Evolutionary conservation across 805 yeast species (phyloP), one percentile per base, ranked within the genome.

Genomic region (Wickerhamomyces alni): DNA sequence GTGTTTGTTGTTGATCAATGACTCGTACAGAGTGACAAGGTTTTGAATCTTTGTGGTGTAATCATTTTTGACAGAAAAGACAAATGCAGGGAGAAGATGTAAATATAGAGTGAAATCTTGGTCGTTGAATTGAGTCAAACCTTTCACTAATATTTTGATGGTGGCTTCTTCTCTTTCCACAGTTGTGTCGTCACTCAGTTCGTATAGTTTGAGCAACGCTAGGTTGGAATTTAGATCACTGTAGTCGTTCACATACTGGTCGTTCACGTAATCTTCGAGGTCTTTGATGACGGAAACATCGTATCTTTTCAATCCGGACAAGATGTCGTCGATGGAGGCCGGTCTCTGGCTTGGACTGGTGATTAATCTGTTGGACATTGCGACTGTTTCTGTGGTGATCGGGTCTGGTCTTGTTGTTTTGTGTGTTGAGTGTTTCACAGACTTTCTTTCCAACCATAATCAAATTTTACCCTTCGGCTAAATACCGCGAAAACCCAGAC

Each of bases 141-240:
- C 70, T 45, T 67, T 63, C 35, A 66, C 46, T 19, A 71, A 59
- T 25, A 65, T 54, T 44, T 65, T 65, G 16, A 66, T 43, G 13
- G 70, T 63, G 21, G 58, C 47, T 15, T 63, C 63, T 45, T 62
- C 65, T 44, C 70, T 67, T 42, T 62, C 65, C 19, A 54, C 46
- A 11, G 61, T 51, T 19, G 58, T 47, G 22, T 61, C 64, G 18
- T 65, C 65, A 35, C 60, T 56, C 19, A 63, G 48, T 41, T 61
- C 65, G 37, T 62, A 70, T 36, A 72, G 58, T 41, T 71, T 71
- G 44, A 71, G 55, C 17, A 71, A 57, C 1, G 76, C 76, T 51
- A 70, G 48, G 50, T 69, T 70, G 43, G 76, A 69, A 45, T 55
- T 61, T 33, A 68, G 52, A 47, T 67, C 73, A 39, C 57, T 56